Evolutionary conservation across 2,329 filamentous ascomycete genomes (phyloP), one percentile per base, ranked within the genome.

Genomic region (Cadophora malorum): DNA sequence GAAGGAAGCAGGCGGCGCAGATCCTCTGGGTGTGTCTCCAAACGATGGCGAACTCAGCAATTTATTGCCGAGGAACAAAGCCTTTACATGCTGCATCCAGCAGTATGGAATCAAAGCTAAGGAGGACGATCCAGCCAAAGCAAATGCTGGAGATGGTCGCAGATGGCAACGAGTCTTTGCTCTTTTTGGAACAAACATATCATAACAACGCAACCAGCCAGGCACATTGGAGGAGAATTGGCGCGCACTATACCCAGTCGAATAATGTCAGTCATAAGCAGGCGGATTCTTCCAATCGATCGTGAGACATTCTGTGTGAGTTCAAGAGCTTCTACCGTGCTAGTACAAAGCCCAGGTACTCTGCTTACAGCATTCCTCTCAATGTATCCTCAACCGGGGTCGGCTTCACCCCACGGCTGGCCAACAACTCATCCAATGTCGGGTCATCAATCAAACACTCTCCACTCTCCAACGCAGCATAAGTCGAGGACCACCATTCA

Each of bases 71-170:
- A 74, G 81, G 0, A 90, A 89, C 65, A 83, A 80, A 41, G 87
- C 90, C 0, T 93, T 94, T 74, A 79, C 82, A 1, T 94, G 91
- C 76, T 92, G 90, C 73, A 84, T 94, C 69, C 84, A 84, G 70
- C 90, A 94, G 76, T 94, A 91, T 72, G 91, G 91, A 6, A 80
- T 91, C 56, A 82, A 79, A 65, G 77, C 83, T 1, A 21, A 55
- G 3, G 76, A 77, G 69, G 66, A 68, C 2, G 79, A 86, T 70
- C 76, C 79, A 19, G 70, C 66, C 5, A 82, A 82, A 71, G 82
- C 81, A 1, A 77, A 84, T 72, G 82, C 80, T 47, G 85, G 82
- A 14, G 67, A 79, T 1, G 82, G 78, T 3, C 80, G 71, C 71
- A 80, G 84, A 35, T 93, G 90, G 88, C 80, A 89, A 74, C 84